Evolutionary conservation across 306 rosid species (phyloP), one percentile per base, ranked within the genome.

Genomic region (Prunus mongolica): DNA sequence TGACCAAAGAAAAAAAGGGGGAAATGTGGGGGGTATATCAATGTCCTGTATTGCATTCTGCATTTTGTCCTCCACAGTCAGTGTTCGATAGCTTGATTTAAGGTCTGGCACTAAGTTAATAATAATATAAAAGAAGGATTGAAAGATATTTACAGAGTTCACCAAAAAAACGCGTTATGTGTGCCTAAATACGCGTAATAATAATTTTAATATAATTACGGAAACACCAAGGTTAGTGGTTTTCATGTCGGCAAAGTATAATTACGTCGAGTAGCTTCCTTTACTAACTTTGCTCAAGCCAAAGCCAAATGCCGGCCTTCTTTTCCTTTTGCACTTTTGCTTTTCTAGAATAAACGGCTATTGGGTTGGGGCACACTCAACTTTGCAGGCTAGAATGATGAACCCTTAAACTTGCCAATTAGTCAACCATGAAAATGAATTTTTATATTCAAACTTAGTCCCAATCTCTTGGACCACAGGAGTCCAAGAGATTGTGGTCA

Each of bases 231-330:
- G 18, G 15, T 19, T 44, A 19, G 80, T 56, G 58, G 69, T 27
- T 45, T 56, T 52, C 80, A 76, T 25, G 80, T 67, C 73, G 60
- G 49, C 47, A 54, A 65, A 69, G 44, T 38, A 38, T 38, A 38
- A 38, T 38, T 38, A 38, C 9, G 44, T 38, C 9, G 1, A 38
- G 9, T 38, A 14, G 65, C 28, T 13, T 12, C 11, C n/a, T 5
- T 19, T 30, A 51, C 49, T 52, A 52, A 32, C 63, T 30, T 28
- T 67, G 25, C 64, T 22, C 5, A 11, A 19, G 64, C 50, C 62
- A 28, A 25, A 10, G 61, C 18, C 46, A 6, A 56, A 19, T 56
- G 46, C 75, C 64, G 64, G 75, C 75, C 75, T 34, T 54, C 64
- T 52, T 4, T 32, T 67, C 72, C 20, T n/a, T 65, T 7, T 47